Conservation (phyloP, 2,329 filamentous ascomycete species). For the Cladorrhinum sp. region DNA sequence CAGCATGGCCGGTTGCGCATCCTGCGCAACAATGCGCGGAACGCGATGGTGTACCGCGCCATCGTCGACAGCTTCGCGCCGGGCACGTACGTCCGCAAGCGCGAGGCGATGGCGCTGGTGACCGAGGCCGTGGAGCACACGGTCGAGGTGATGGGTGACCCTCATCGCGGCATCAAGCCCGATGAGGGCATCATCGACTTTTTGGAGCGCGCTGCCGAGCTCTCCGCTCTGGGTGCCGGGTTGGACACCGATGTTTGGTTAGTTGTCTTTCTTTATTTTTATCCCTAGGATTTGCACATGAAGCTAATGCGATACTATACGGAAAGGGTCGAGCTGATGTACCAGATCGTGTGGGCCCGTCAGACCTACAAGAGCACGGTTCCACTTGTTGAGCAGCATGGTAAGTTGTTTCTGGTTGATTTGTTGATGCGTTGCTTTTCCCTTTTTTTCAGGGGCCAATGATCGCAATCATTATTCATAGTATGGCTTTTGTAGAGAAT, state of each 20-base stretch:
- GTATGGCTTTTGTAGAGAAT: too few relatives aligned
- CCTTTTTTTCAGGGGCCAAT: too few relatives aligned
- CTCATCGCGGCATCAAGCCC: constrained; percentile 1
- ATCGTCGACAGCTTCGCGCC: too few relatives aligned
- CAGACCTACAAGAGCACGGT: neutral
- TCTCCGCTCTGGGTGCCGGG: neutral
- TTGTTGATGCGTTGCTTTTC: too few relatives aligned
- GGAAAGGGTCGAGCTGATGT: constrained; percentile 8
- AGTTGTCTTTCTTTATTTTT: neutral
- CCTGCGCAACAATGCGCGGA: neutral
- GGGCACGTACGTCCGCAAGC: too few relatives aligned
- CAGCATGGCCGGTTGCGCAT: neutral
- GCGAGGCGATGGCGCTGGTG: too few relatives aligned
- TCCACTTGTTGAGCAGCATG: too few relatives aligned
- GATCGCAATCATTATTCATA: too few relatives aligned
- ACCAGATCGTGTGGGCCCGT: constrained; percentile 3
- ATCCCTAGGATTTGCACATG: too few relatives aligned
- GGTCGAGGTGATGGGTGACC: too few relatives aligned
- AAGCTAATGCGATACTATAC: neutral
- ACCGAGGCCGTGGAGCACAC: neutral
- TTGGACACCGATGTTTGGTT: constrained; percentile 8
- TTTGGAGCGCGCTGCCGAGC: neutral
- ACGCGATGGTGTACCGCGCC: neutral
- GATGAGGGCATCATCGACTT: constrained; percentile 8
- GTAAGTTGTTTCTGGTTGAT: too few relatives aligned